These are phyloP conservation scores for Suillus fuscotomentosus DNA, from an alignment of 768 basidiomycete genomes.

Conservation along the genomic window DNA sequence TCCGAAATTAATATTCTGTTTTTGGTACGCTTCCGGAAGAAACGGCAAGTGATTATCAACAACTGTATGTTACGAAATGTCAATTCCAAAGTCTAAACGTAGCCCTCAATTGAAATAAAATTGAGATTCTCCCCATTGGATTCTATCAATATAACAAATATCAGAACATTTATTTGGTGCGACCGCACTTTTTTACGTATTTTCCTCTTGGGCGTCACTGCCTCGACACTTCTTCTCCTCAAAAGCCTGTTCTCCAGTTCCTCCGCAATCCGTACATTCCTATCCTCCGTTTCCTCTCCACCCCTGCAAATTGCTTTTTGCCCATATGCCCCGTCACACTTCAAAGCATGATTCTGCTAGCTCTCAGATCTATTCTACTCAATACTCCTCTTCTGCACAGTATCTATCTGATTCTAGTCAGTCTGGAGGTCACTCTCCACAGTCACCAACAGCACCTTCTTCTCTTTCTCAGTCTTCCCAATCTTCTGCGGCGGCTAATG, in stretches of 20 bases:
- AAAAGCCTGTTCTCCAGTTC: slow-evolving; percentile 28
- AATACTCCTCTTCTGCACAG: slow-evolving; percentile 18
- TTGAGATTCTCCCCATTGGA: slow-evolving; percentile 31
- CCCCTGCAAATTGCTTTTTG: slow-evolving; percentile 20
- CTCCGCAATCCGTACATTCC: slow-evolving; percentile 24
- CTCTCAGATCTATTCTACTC: slow-evolving; percentile 14
- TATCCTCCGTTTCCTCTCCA: slow-evolving; percentile 21
- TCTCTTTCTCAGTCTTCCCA: slow-evolving; percentile 9
- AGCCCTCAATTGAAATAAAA: slow-evolving; percentile 24
- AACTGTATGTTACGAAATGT: slow-evolving; percentile 3
- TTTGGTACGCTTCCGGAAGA: slow-evolving; percentile 2
- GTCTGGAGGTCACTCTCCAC: slow-evolving; percentile 12
- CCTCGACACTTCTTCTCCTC: slow-evolving; percentile 34
- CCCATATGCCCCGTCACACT: slow-evolving; percentile 29
- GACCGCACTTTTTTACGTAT: slow-evolving; percentile 29
- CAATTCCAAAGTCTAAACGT: slow-evolving; percentile 30
- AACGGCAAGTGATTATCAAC: slow-evolving; percentile 3
- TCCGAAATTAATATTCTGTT: slow-evolving; percentile 2
- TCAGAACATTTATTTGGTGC: slow-evolving; percentile 19
- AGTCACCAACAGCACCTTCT: slow-evolving; percentile 10
- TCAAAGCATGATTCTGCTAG: slow-evolving; percentile 24
- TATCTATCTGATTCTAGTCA: slow-evolving; percentile 28
- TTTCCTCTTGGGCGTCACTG: slow-evolving; percentile 29
- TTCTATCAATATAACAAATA: slow-evolving; percentile 27
- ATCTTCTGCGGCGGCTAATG: background rate